These are phyloP conservation scores for Magnusiomyces sp. DNA, from an alignment of 1,139 yeast species.

Conservation along the genomic window DNA sequence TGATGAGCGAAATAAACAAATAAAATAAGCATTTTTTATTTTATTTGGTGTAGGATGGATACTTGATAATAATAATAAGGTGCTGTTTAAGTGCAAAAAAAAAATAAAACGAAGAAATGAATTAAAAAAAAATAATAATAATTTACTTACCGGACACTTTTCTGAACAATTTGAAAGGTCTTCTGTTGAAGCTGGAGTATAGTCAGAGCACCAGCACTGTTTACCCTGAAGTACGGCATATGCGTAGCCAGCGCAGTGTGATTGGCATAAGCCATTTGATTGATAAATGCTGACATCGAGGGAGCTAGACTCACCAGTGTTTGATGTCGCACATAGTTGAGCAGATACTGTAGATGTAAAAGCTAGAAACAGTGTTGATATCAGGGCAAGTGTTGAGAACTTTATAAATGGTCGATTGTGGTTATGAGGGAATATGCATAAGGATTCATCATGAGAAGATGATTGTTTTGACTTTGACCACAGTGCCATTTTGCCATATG, in stretches of 20 bases:
- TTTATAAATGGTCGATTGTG: not conserved
- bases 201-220: conserved; percentile 56
- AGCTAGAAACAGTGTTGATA: not conserved
- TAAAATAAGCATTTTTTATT: too few relatives aligned
- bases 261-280: conserved; percentile 50
- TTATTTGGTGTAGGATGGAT: too few relatives aligned
- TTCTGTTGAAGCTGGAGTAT: conserved; percentile 37
- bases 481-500: not conserved
- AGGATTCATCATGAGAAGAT: too few relatives aligned
- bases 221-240: conserved; percentile 47
- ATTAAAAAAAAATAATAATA: conserved; percentile 27
- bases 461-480: too few relatives aligned
- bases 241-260: conserved; percentile 44
- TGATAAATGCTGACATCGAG: conserved; percentile 31
- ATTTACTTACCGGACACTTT: conserved; percentile 38
- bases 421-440: not conserved
- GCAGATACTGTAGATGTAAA: conserved; percentile 11
- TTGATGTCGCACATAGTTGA: conserved; percentile 40
- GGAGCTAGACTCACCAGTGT: conserved; percentile 33
- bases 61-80: conserved; percentile 3
- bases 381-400: not conserved
- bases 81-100: not conserved
- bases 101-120: not conserved
- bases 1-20: too few relatives aligned
- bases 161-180: conserved; percentile 36